Base-by-base conservation (phyloP, 768 basidiomycete species). In the Psilocybe subaeruginosa region DNA sequence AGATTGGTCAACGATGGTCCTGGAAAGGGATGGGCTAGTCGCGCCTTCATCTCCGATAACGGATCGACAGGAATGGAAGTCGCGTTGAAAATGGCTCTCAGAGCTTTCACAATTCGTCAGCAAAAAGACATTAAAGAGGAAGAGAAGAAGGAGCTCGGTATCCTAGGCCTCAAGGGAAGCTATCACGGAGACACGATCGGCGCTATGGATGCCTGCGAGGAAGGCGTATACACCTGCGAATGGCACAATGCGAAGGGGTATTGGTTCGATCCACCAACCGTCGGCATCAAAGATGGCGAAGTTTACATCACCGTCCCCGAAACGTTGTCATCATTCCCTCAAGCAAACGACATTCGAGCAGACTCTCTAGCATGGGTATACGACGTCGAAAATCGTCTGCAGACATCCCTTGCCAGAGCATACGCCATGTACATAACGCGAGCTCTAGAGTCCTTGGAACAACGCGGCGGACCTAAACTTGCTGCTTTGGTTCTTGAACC, bases 111-210 rank as follows among this genome's bases (percentile, higher is more conserved):
- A 12, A 64, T 74, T 37, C 77, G 80, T 17, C 66, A 82, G 12
- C 68, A 73, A 16, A 66, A 70, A 9, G 67, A 70, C 1, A 67
- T 84, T 5, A 69, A 75, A 19, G 68, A 73, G 5, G 41, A 59
- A 8, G 78, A 78, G 29, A 78, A 78, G 64, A 84, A 82, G 62
- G 74, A 77, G 27, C 76, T 95, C 3, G 93, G 92, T 3, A 84
- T 99, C 1, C 71, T 99, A 3, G 97, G 97, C 0, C 68, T 99
- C 46, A 89, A 86, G 66, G 97, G 97, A 4, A 94, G 94, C 69
- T 99, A 98, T 76, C 97, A 99, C 69, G 97, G 97, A 1, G 97
- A 99, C 73, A 99, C 97, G 11, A 96, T 98, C 62, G 97, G 97
- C 0, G 89, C 90, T 2, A 99, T 99, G 97, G 93, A 98, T 66